Base-by-base conservation (phyloP, 495 filamentous ascomycete species). In the Umbilicaria muhlenbergii region DNA sequence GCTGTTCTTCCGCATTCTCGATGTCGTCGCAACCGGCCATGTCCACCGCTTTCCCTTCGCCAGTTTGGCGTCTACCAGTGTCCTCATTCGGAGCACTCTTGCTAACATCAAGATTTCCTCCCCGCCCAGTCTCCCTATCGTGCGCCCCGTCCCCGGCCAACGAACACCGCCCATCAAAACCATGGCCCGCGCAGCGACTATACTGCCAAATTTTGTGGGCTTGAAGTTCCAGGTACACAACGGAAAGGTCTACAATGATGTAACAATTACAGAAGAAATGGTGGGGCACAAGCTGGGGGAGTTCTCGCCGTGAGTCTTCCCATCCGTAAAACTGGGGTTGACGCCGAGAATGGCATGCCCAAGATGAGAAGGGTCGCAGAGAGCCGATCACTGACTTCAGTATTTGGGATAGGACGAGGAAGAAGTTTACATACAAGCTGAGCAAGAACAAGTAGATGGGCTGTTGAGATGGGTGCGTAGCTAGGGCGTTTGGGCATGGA, bases 281-380 rank as follows among this genome's bases (percentile, higher is more conserved):
- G 92, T 98, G 13, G 91, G 92, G 35, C 81, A 92, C 60, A 98
- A 96, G 65, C 69, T 98, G 55, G 91, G 91, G 48, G 92, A 96
- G 67, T 98, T 94, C 62, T 76, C 87, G 48, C 54, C 74, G 87
- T 94, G 76, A 61, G 88, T 79, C 10, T 41, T 38, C 45, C 34
- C 37, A 12, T 39, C 17, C 39, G 43, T 38, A 34, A 32, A 28
- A 6, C 34, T 43, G 18, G 32, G 19, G 46, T 38, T 24, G 15
- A 18, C 32, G 15, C 33, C 12, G 14, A 1, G 32, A 8, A 36
- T 12, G 38, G 21, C 21, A 16, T 38, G 40, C 36, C 49, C 21
- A 50, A 17, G 14, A 21, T 37, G 3, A 13, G 11, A 15, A 34
- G 21, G 10, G 31, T 11, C 33, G 24, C 16, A 11, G 24, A 32